phyloP scores from a whole-genome alignment of 768 basidiomycete genomes.

The Tricholomella constricta region DNA sequence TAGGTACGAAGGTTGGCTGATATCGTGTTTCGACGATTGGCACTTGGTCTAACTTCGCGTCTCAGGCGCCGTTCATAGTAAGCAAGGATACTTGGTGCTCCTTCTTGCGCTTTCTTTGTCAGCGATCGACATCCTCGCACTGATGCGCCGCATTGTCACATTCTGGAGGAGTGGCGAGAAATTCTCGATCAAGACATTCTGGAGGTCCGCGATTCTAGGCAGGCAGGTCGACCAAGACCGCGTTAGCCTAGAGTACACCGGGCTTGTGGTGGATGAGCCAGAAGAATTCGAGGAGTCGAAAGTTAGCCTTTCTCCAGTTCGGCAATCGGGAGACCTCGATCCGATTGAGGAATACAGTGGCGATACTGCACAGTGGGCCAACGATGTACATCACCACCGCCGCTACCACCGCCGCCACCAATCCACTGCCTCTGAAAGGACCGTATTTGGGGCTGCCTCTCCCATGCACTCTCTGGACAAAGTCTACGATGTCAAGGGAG shows the following conservation, averaged over 20 bases:
- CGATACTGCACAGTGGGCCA: conserved; percentile 57
- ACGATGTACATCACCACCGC: conserved; percentile 42
- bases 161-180: conserved; percentile 48
- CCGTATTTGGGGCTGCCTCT: conserved; percentile 51
- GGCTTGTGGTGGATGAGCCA: conserved; percentile 54
- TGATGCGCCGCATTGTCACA: conserved; percentile 49
- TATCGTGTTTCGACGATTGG: conserved; percentile 2
- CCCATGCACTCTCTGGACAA: conserved; percentile 59
- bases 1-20: conserved; percentile 66
- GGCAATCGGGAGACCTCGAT: conserved; percentile 31
- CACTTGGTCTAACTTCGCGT: not conserved
- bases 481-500: conserved; percentile 43
- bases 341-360: conserved; percentile 32
- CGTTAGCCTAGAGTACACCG: conserved; percentile 54
- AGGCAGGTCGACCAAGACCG: conserved; percentile 32
- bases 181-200: conserved; percentile 52
- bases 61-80: conserved; percentile 55
- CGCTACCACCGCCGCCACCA: conserved; percentile 44
- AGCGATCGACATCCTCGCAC: conserved; percentile 52
- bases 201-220: conserved; percentile 58
- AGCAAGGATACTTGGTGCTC: conserved; percentile 57
- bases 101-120: conserved; percentile 40
- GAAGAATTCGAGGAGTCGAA: conserved; percentile 56
- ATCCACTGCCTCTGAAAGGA: conserved; percentile 53
- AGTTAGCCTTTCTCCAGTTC: conserved; percentile 27